Conservation (phyloP, 1,284 basidiomycete species). For the Gastroboletus turbinatus region DNA sequence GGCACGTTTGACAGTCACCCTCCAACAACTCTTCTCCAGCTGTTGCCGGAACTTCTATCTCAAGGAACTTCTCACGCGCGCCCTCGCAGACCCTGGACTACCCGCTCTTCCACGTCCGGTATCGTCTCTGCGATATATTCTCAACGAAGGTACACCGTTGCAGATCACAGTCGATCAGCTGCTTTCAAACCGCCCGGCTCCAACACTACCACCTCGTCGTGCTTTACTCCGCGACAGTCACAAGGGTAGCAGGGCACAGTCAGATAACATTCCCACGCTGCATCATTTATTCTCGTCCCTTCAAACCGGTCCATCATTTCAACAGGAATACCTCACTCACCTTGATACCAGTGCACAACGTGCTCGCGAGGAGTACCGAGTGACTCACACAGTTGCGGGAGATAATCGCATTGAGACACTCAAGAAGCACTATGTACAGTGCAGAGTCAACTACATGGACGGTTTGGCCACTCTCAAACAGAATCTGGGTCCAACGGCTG, state of each 20-base stretch:
- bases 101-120: neutral
- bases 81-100: neutral
- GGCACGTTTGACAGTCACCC: neutral
- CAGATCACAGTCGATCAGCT: constrained; percentile 1
- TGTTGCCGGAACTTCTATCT: neutral
- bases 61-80: neutral
- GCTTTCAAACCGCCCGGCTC: neutral
- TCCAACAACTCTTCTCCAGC: neutral
- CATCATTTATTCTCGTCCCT: neutral
- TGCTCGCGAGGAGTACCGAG: neutral
- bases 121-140: neutral
- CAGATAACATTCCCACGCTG: neutral
- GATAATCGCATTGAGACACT: neutral
- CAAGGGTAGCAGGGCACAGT: neutral
- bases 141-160: neutral
- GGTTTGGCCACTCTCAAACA: neutral
- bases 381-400: neutral
- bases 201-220: neutral
- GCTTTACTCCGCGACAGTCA: neutral
- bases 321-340: neutral
- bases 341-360: neutral
- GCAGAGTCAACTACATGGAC: neutral
- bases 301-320: neutral
- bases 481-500: too few relatives aligned
- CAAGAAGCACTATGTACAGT: neutral